Evolutionary conservation across 1,284 basidiomycete species (phyloP).

Genomic region (Ustilago shanxiensis): DNA sequence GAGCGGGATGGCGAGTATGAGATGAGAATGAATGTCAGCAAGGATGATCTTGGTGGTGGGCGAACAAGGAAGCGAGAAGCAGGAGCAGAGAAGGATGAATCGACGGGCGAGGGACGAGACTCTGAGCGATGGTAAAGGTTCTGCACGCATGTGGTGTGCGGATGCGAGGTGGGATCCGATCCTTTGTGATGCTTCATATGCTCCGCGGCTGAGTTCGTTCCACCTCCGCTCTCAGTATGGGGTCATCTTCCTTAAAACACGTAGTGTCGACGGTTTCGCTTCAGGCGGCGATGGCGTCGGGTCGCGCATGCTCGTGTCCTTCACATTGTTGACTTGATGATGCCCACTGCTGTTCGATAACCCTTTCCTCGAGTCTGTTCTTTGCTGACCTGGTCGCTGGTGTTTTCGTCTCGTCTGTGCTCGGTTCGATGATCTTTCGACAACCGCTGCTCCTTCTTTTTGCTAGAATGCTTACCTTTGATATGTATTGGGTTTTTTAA

Average conservation of each 20-base stretch:
- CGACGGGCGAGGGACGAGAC: background rate
- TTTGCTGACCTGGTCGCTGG: background rate
- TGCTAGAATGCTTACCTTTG: conserved; percentile 27
- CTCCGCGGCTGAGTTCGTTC: too few relatives aligned
- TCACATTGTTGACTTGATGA: background rate
- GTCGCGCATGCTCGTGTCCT: background rate
- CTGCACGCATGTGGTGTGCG: background rate
- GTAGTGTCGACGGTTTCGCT: too few relatives aligned
- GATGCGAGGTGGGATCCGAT: background rate
- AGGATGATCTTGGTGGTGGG: background rate
- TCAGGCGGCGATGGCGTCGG: background rate
- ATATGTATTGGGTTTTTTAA: conserved; percentile 37
- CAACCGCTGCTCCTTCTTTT: background rate
- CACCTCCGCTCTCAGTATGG: too few relatives aligned
- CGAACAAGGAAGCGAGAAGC: background rate
- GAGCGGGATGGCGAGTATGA: background rate
- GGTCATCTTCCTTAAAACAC: too few relatives aligned
- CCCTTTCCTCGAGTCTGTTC: background rate
- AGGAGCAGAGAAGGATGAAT: background rate
- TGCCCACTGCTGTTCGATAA: too few relatives aligned
- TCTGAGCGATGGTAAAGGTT: background rate
- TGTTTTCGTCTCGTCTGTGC: background rate
- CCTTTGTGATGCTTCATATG: background rate
- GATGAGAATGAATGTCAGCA: conserved; percentile 14
- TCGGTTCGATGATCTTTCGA: background rate